Base-by-base conservation (phyloP, 1,139 yeast genomes). In the Yamadazyma diddensiae region DNA sequence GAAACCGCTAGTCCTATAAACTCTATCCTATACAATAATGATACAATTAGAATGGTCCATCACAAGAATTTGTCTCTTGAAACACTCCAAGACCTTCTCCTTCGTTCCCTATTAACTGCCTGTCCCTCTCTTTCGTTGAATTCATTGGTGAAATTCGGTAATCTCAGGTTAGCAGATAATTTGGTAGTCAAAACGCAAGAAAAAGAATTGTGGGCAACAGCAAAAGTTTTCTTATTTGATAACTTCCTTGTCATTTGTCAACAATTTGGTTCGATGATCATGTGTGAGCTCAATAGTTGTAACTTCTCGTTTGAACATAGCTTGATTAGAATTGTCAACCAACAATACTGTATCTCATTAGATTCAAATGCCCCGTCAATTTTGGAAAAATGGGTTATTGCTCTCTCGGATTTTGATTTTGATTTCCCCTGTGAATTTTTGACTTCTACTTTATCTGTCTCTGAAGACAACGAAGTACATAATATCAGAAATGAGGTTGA, bases 321-420 rank as follows among this genome's bases (percentile, higher is more conserved):
- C 8, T 16, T 31, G 3, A 27, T 42, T 28, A 29, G 29, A 15
- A 21, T 43, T 5, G 8, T 14, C 14, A 27, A 18, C n/a, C n/a
- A 14, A 5, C 6, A 17, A 8, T 15, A 24, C 3, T 18, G 23
- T 10, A 15, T 47, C 13, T 54, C 46, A 43, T 31, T 61, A 6
- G 47, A 45, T 27, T 55, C 64, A 2, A 46, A 49, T 7, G 38
- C 39, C 6, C 45, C 52, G 21, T 47, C 60, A 3, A 52, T 67
- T 4, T 49, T 67, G 15, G 73, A 69, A 40, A 68, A 68, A 42
- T 69, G 75, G 75, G 70, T 60, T 5, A 66, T 65, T 21, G 72
- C 68, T 1, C 45, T 63, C 6, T 61, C 69, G 3, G 75, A 69
- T 36, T 39, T 45, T 5, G 39, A 41, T 9, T 55, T 57, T 34